Conservation (phyloP, 768 basidiomycete species). For the Scleroderma bovista region DNA sequence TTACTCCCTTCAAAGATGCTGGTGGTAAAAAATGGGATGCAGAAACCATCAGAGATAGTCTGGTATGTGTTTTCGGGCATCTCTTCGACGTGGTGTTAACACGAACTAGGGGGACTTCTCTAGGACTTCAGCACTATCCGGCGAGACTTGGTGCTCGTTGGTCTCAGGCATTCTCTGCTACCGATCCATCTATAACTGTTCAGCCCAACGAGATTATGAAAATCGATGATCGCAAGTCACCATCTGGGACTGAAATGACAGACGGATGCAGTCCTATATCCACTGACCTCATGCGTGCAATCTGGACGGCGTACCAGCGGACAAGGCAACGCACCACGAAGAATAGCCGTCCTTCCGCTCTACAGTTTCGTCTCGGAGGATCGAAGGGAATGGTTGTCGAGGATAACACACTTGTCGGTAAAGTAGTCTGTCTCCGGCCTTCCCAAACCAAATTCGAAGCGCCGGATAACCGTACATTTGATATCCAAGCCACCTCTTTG, state of each 20-base stretch:
- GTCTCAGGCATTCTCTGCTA: conserved; percentile 50
- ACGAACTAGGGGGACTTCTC: conserved; percentile 36
- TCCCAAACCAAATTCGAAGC: conserved; percentile 48
- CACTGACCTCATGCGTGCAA: conserved; percentile 25
- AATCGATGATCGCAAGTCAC: conserved; percentile 28
- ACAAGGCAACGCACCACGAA: conserved; percentile 18
- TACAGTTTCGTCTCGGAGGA: conserved; percentile 42
- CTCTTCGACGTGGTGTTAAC: background rate
- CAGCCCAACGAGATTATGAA: conserved; percentile 28
- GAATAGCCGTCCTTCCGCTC: conserved; percentile 32
- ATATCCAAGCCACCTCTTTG: conserved; percentile 43
- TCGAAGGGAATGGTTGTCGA: conserved; percentile 45
- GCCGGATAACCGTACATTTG: conserved; percentile 32
- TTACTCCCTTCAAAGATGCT: conserved; percentile 35
- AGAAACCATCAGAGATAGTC: conserved; percentile 24
- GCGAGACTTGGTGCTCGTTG: conserved; percentile 48
- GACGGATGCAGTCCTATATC: conserved; percentile 50
- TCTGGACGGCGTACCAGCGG: conserved; percentile 33
- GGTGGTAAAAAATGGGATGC: conserved; percentile 21
- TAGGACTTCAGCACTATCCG: conserved; percentile 32
- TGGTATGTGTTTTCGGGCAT: conserved; percentile 21
- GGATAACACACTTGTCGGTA: conserved; percentile 33
- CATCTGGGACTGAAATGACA: conserved; percentile 35
- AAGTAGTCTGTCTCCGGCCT: conserved; percentile 34
- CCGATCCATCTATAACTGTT: conserved; percentile 41